These are phyloP conservation scores for Parsonsia alboflavescens DNA, from an alignment of 257 asterid genomes.

Conservation along the genomic window DNA sequence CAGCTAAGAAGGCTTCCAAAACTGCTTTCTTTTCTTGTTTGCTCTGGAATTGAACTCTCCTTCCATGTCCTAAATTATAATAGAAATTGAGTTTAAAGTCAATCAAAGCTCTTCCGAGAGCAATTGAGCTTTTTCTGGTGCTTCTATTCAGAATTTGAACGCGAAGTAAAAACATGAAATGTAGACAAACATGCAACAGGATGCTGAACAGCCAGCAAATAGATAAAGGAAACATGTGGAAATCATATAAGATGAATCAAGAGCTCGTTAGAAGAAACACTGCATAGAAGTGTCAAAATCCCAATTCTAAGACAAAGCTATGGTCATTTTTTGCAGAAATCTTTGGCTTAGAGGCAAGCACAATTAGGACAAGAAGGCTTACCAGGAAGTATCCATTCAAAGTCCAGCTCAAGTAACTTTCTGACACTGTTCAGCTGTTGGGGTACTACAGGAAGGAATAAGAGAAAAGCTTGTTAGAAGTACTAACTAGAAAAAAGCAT, in stretches of 20 bases:
- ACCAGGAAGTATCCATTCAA: slow-evolving; percentile 78
- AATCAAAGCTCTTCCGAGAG: not conserved
- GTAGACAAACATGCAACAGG: not conserved
- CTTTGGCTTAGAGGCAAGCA: not conserved
- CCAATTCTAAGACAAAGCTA: not conserved
- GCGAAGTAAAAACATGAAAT: not conserved
- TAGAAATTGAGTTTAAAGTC: not conserved
- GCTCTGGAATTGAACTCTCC: slow-evolving; percentile 10
- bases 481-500: not conserved
- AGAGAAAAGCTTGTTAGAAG: not conserved
- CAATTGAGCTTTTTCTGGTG: not conserved
- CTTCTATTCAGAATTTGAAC: not conserved
- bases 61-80: slow-evolving; percentile 15
- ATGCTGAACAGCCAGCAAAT: not conserved
- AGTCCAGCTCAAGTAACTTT: slow-evolving; percentile 51
- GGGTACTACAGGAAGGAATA: slow-evolving; percentile 29
- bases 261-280: not conserved
- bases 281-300: not conserved
- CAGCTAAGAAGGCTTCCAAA: slow-evolving; percentile 9
- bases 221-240: not conserved
- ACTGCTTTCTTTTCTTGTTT: slow-evolving; percentile 4
- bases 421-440: slow-evolving; percentile 47
- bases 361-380: slow-evolving; percentile 2
- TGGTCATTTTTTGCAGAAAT: not conserved
- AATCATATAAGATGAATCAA: not conserved